Base-by-base conservation (phyloP, 106 monocot genomes). In the Chionographis japonica region DNA sequence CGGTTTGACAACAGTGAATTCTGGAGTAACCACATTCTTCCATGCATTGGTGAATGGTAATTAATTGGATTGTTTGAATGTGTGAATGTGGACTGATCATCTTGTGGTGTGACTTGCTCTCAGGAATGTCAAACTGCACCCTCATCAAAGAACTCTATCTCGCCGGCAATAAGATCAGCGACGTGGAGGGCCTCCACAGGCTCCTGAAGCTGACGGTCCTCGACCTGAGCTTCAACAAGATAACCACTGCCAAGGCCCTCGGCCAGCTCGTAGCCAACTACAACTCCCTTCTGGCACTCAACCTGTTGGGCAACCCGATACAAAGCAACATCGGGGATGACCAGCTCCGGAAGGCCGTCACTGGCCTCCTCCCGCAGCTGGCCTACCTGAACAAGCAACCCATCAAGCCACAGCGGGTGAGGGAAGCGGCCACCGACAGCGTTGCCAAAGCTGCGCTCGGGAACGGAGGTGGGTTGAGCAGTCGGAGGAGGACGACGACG, bases 191-290 rank as follows among this genome's bases (percentile, higher is more conserved):
- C 0, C 80, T 97, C 9, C 95, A 97, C 65, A 69, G 95, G 49
- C 88, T 97, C 39, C 80, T 92, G 35, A 97, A 97, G 74, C 80
- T 97, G 0, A 59, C 84, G 8, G 80, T 97, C 1, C 56, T 97
- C 2, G 97, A 97, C 66, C 76, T 97, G 64, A 92, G 97, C 82
- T 97, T 97, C 82, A 97, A 97, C 78, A 92, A 83, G 80, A 82
- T 95, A 54, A 84, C 84, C 8, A 92, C 88, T 1, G 59, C 84
- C 40, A 95, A 89, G 52, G 78, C 89, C 10, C 78, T 95, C 4
- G 92, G 86, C 27, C 95, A 92, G 66, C 88, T 95, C n/a, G 92
- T 95, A 3, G 91, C 95, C 52, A 95, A 95, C 80, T 92, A 95
- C 76, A 61, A 74, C 75, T 82, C 86, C 20, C 88, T 95, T 3